A percentile compares a stretch with the other conserved stretches of the same genome.
Evolutionary conservation across 345 rosid species (phyloP).

Genomic region (Brassica cretica): DNA sequence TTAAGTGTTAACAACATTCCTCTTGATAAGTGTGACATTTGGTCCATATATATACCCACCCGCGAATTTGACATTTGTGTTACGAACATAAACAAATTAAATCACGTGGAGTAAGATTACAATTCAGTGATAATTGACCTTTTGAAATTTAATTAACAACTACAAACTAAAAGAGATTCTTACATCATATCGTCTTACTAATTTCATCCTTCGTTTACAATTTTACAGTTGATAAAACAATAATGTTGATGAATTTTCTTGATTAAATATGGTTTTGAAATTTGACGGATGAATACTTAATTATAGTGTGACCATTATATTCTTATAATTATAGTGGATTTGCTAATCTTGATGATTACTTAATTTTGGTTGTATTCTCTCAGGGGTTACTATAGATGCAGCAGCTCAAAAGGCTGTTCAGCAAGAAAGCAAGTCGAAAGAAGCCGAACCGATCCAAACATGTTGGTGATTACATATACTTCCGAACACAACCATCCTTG

Average conservation of each 20-base stretch:
- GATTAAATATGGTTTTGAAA: not conserved
- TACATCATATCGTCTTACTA: not conserved
- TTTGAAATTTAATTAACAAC: not conserved
- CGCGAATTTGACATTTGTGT: not conserved
- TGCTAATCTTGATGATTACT: not conserved
- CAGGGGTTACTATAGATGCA: conserved; percentile 96
- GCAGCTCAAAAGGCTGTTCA: conserved; percentile 94
- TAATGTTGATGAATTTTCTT: not conserved
- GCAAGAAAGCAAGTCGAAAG: conserved; percentile 98
- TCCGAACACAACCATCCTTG: conserved; percentile 97
- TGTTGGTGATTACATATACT: conserved; percentile 94
- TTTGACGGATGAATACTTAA: not conserved
- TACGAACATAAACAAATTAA: not conserved
- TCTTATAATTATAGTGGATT: not conserved
- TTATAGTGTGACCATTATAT: not conserved
- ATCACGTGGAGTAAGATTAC: not conserved
- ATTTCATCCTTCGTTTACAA: not conserved
- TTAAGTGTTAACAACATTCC: not conserved
- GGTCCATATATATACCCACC: conserved; percentile 9
- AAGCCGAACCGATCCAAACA: conserved; percentile 95
- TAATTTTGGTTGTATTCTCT: not conserved
- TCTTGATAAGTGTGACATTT: conserved; percentile 10
- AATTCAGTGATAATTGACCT: not conserved
- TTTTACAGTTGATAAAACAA: not conserved
- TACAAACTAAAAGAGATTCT: not conserved